Evolutionary conservation across 192 early-diverging fungal species (phyloP), one percentile per base, ranked within the genome.

Genomic region (Helicostylum pulchrum): DNA sequence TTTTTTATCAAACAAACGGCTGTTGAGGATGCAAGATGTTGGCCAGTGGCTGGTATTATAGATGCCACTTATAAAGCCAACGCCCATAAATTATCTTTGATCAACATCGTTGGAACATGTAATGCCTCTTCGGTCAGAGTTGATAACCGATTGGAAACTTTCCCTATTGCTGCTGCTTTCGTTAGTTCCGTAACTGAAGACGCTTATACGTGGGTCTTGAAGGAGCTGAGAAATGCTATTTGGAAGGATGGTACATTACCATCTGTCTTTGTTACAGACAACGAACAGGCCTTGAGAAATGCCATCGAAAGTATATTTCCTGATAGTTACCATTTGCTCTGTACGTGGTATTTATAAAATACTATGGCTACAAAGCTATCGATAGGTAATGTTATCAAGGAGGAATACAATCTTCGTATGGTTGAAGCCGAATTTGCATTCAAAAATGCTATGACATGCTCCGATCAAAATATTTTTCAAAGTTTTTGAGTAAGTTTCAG

Each of bases 1-100:
- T 48, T 48, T 48, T 48, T 48, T 5, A 48, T 48, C 4, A 48
- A 19, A 14, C 12, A 48, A 19, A 15, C 12, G 17, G 46, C 46
- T 6, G 5, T 48, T 15, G 15, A 17, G 2, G 46, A 48, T 17
- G 51, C 21, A 0, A 53, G 51, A 31, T 8, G 23, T 7, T 31
- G 20, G 30, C 51, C 51, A 0, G 51, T 31, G 30, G 10, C 23
- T 14, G 10, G 34, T 17, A 31, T 26, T 26, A 14, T 31, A 26
- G 51, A 53, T 53, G 51, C 51, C 0, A 53, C 51, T 3, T 53
- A 53, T 53, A 53, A 53, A 19, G 30, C 51, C 6, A 53, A 53
- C 21, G 20, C 51, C 20, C 51, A 53, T 19, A 53, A 53, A 14
- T 31, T 53, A 23, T 21, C 30, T 34, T 19, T 53, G 20, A 14